Conservation (phyloP, 495 filamentous ascomycete genomes). For the Talaromyces proteolyticus region DNA sequence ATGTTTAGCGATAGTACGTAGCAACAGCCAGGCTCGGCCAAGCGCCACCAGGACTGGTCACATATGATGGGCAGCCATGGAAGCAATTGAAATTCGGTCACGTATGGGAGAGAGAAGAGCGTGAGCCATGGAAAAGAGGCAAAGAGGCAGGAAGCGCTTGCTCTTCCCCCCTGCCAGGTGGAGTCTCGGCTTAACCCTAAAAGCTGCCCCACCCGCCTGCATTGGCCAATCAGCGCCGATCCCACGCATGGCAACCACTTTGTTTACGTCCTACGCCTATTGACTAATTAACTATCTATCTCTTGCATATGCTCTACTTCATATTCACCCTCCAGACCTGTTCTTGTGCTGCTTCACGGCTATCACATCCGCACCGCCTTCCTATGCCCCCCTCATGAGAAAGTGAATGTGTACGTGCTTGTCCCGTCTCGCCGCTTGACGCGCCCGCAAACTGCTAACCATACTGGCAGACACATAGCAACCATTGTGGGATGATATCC, state of each 20-base stretch:
- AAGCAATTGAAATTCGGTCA: background rate
- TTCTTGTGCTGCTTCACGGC: no score
- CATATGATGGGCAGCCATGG: background rate
- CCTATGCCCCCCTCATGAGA: no score
- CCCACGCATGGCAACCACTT: conserved; percentile 6
- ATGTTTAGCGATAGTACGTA: background rate
- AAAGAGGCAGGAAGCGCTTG: no score
- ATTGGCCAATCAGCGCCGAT: conserved; percentile 3
- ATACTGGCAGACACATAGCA: background rate
- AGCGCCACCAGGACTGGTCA: background rate
- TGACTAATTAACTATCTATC: background rate
- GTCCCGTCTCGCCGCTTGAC: background rate
- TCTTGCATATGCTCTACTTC: background rate
- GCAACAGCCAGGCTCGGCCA: background rate
- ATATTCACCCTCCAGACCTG: no score
- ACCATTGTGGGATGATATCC: background rate
- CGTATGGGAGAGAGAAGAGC: no score
- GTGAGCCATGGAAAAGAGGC: no score
- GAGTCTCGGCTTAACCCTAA: no score
- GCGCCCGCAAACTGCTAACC: no score
- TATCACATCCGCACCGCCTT: no score
- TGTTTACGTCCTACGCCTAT: background rate
- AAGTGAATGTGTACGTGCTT: background rate
- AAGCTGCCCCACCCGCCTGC: background rate
- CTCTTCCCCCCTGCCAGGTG: no score